Evolutionary conservation across 345 rosid species (phyloP), one percentile per base, ranked within the genome.

Genomic region (Moringa oleifera): DNA sequence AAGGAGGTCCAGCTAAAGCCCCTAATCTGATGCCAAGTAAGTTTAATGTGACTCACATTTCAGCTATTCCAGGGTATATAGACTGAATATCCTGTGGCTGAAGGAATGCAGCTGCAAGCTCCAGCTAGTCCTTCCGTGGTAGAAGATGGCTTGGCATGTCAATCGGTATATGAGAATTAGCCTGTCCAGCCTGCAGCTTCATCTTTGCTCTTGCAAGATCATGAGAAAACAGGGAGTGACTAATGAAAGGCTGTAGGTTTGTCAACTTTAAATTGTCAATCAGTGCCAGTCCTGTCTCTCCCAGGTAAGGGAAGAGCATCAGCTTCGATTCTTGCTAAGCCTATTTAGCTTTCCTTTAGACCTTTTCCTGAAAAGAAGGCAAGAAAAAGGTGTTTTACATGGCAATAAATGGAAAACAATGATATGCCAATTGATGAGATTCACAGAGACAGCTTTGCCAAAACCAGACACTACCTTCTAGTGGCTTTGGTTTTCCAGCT

Each of bases 291-390:
- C n/a, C n/a, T n/a, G n/a, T 41, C 47, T 41, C 47, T 5, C 47
- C 47, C 47, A 41, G 47, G 12, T 41, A 11, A 41, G 6, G 47
- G 47, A 41, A 16, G 33, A 33, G 37, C 18, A 33, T 41, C 20
- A 25, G 23, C 46, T 51, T 74, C 65, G 64, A 37, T 71, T 72
- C 66, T 64, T 69, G 64, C 69, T 20, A 52, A 70, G 72, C 76
- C 55, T 61, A 70, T 68, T 75, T 74, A 81, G 65, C 60, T 12
- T 71, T 36, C 50, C 63, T 54, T 71, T 74, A 4, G 75, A 46
- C 53, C 57, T 71, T 71, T 65, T 75, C 64, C 83, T 81, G 74
- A 62, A 54, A 61, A 55, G 17, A 41, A 13, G 25, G 54, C 45
- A 52, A 1, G 57, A 11, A 16, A 41, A 56, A 41, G 23, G 18